Evolutionary conservation across 164 flowering plant genomes (phyloP).

Genomic region (Nelumbo lutea): DNA sequence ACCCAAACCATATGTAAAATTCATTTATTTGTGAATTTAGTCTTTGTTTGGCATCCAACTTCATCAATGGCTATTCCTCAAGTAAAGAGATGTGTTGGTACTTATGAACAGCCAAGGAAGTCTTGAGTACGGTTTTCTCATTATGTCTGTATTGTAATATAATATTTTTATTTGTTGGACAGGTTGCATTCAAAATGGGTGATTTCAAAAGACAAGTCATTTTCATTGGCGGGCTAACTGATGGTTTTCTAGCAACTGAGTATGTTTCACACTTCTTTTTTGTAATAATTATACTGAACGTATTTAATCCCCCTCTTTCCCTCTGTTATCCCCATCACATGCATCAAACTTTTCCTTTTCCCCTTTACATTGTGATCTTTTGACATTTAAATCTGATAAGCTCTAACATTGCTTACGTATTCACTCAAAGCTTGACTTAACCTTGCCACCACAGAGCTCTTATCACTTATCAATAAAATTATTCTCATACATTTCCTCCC

Average conservation of each 20-base stretch:
- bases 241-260: slow-evolving; percentile 95
- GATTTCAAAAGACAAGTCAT: slow-evolving; percentile 83
- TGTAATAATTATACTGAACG: no score
- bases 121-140: not conserved
- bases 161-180: slow-evolving; percentile 14
- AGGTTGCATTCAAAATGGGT: slow-evolving; percentile 96
- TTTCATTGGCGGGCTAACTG: slow-evolving; percentile 86
- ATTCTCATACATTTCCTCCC: no score
- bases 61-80: not conserved
- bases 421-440: no score
- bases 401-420: no score
- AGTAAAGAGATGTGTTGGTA: not conserved
- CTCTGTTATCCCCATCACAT: no score
- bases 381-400: no score
- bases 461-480: no score
- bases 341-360: no score
- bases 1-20: not conserved
- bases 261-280: slow-evolving; percentile 27
- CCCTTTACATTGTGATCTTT: no score
- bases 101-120: not conserved
- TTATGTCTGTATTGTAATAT: not conserved
- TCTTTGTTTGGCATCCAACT: no score
- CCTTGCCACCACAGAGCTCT: no score
- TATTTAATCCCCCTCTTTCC: no score
- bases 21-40: not conserved